A percentile compares a stretch with the other conserved stretches of the same genome.
phyloP scores from a whole-genome alignment of 2,329 filamentous ascomycete genomes.

The Stagonosporopsis chrysanthemi region DNA sequence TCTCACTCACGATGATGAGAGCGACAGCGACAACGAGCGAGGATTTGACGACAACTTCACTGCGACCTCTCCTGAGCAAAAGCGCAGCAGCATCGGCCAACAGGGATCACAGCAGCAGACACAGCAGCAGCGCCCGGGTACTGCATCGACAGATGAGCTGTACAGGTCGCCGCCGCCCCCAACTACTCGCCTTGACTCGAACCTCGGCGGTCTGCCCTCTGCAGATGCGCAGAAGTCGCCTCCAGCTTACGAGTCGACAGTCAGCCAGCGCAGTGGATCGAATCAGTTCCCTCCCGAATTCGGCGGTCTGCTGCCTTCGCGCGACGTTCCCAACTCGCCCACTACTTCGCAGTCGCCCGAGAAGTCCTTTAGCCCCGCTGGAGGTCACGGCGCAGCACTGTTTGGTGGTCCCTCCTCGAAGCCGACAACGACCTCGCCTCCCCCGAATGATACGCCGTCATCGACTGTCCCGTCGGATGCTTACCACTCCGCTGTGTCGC shows the following conservation, averaged over 20 bases:
- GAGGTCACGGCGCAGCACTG: conserved; percentile 50
- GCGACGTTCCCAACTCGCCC: conserved; percentile 60
- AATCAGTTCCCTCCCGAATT: conserved; percentile 63
- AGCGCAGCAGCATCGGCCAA: conserved; percentile 37
- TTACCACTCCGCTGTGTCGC: conserved; percentile 53
- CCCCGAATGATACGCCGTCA: conserved; percentile 49
- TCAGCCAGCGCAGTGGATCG: conserved; percentile 47
- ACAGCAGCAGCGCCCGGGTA: conserved; percentile 38
- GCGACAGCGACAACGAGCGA: conserved; percentile 70
- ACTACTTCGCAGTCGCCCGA: conserved; percentile 48
- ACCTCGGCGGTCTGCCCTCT: conserved; percentile 56
- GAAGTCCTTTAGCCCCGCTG: conserved; percentile 47
- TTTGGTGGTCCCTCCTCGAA: conserved; percentile 50
- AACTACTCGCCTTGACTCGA: conserved; percentile 47
- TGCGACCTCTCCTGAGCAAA: conserved; percentile 60
- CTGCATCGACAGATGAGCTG: conserved; percentile 41
- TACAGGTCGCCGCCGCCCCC: conserved; percentile 43
- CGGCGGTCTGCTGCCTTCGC: conserved; percentile 62
- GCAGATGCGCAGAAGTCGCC: conserved; percentile 66
- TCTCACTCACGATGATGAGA: conserved; percentile 82
- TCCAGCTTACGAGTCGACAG: conserved; percentile 61
- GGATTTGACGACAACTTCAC: conserved; percentile 96
- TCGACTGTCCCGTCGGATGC: conserved; percentile 53
- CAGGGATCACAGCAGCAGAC: conserved; percentile 33
- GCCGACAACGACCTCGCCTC: conserved; percentile 47